Base-by-base conservation (phyloP, 352 stramenopile species). In the Thalassiosira hispida region DNA sequence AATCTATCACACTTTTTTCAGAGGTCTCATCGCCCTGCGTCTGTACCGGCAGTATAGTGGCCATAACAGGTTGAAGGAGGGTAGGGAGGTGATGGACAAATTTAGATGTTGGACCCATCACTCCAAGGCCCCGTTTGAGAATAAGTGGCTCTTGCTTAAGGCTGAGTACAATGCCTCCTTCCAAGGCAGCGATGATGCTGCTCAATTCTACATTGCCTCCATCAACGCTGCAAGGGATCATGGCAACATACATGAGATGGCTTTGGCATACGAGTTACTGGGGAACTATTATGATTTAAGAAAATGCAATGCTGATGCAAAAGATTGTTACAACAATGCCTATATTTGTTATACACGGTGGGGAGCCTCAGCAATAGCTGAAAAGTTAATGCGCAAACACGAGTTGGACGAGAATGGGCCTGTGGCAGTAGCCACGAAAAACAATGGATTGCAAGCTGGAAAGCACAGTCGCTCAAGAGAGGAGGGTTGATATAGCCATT, bases 1-100 rank as follows among this genome's bases (percentile, higher is more conserved):
- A 23, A 66, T 67, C 23, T 65, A 64, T 53, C 55, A 66, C 16
- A 59, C 55, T 25, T 75, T 75, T 46, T 75, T 49, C 38, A 16
- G 66, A 14, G 53, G 66, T 22, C 33, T 75, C 1, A 55, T 75
- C 22, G 23, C 33, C 4, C 44, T 75, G 42, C 29, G 46, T 20
- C 9, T 66, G 12, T 67, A 66, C 55, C 51, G 66, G 18, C 5
- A 75, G n/a, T 7, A 12, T 33, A 38, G 52, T 14, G 66, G 42
- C 20, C 7, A 66, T 6, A 25, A 66, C 14, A 49, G 49, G 25
- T 40, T 75, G 20, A 18, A 75, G 11, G 11, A 67, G 1, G 66
- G 53, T 11, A 67, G 18, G 18, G 22, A 55, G 1, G 25, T 27
- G 18, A 53, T 75, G 35, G 23, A 66, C 14, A 66, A 59, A 55